Base-by-base conservation (phyloP, 768 basidiomycete species). In the Sistotremastrum suecicum region DNA sequence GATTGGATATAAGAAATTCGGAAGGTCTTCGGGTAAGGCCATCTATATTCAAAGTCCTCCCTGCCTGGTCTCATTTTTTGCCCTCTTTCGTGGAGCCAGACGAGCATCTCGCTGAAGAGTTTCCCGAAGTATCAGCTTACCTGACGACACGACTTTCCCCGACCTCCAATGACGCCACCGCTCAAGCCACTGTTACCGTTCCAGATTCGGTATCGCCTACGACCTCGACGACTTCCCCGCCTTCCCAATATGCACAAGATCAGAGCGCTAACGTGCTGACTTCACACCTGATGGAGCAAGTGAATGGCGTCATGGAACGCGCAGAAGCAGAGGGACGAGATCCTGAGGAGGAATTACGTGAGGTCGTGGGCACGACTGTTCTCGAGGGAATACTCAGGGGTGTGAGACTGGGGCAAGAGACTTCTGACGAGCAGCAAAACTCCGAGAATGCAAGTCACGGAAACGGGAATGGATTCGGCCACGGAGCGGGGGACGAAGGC, bases 11-110 rank as follows among this genome's bases (percentile, higher is more conserved):
- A 51, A 67, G 64, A 50, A 94, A 95, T 59, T 58, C 62, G 43
- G 78, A 87, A 51, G 87, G 83, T 11, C 56, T 86, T 43, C 81
- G 83, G 32, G 90, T 92, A 57, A 39, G 82, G 70, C 31, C 42
- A 34, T 38, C 45, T 44, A 42, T 34, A 44, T 38, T 32, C 36
- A 30, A 34, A 43, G 12, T 29, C 34, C 32, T 43, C 32, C 32
- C 44, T 34, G 5, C 30, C 7, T 37, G n/a, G 5, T 38, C 37
- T 34, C 34, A 7, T 30, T 29, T 43, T 43, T 38, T 48, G 12
- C 43, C 31, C 40, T 54, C 11, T 55, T 47, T 37, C 1, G 12
- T 35, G 45, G 52, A 86, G 86, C 79, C 84, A 8, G 75, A 78
- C 53, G 75, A 77, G 40, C 72, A 82, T 56, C 72, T 88, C 4